A percentile compares a stretch with the other conserved stretches of the same genome.
Evolutionary conservation across 2,329 filamentous ascomycete genomes (phyloP).

Genomic region (Teratosphaeria viscida): DNA sequence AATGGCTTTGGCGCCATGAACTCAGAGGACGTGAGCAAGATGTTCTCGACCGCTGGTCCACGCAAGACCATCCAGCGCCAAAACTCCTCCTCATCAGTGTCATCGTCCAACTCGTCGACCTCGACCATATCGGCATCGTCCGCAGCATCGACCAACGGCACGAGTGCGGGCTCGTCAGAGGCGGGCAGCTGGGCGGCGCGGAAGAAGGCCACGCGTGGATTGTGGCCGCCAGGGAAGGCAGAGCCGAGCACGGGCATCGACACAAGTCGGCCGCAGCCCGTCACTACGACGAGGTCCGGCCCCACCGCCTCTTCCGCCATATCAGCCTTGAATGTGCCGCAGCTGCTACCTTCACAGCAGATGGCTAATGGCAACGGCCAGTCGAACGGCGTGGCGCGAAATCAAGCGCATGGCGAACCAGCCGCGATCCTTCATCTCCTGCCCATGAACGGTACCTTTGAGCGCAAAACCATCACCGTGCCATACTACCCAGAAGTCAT

Average conservation of each 20-base stretch:
- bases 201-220: conserved; percentile 44
- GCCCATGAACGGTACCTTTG: conserved; percentile 92
- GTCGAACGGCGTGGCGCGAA: conserved; percentile 46
- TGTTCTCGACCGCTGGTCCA: conserved; percentile 52
- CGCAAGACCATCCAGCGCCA: conserved; percentile 78
- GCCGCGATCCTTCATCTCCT: conserved; percentile 75
- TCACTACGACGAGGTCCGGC: conserved; percentile 48
- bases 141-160: conserved; percentile 47
- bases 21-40: conserved; percentile 72
- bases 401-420: conserved; percentile 34
- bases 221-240: conserved; percentile 57
- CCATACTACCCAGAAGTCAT: conserved; percentile 91
- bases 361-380: conserved; percentile 50
- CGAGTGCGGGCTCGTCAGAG: conserved; percentile 30
- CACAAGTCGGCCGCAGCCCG: conserved; percentile 50
- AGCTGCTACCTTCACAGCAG: conserved; percentile 59
- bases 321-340: conserved; percentile 49
- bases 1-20: conserved; percentile 60
- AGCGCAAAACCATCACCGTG: conserved; percentile 89
- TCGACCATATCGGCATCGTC: conserved; percentile 55
- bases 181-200: conserved; percentile 32
- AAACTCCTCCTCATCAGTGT: conserved; percentile 81
- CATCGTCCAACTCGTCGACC: conserved; percentile 54
- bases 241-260: conserved; percentile 55
- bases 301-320: conserved; percentile 51